These are phyloP conservation scores for Metschnikowia baotianmanensis DNA, from an alignment of 805 yeast species.

Conservation along the genomic window DNA sequence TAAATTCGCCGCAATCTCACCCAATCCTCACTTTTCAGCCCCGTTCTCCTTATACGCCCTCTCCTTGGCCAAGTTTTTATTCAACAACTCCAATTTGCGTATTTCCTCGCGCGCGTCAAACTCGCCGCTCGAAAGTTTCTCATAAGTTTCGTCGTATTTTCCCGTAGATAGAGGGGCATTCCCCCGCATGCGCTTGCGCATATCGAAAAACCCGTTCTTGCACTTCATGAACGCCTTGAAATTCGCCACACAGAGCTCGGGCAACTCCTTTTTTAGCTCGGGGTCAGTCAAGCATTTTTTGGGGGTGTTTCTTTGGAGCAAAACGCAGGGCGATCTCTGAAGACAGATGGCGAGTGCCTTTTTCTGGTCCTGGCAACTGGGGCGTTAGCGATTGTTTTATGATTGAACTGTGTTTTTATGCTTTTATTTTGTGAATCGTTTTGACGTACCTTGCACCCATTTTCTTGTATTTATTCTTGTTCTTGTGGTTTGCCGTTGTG, in stretches of 20 bases:
- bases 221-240: constrained; percentile 87
- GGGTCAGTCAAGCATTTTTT: constrained; percentile 84
- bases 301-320: constrained; percentile 86
- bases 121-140: constrained; percentile 73
- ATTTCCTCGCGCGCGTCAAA: constrained; percentile 82
- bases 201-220: constrained; percentile 85
- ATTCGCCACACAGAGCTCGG: constrained; percentile 84
- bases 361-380: constrained; percentile 89
- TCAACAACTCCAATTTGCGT: constrained; percentile 61
- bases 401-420: neutral
- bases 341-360: constrained; percentile 94
- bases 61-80: constrained; percentile 45
- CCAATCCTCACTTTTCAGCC: constrained; percentile 21
- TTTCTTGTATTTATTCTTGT: too few relatives aligned
- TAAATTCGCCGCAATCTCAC: too few relatives aligned
- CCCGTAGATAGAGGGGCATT: constrained; percentile 94
- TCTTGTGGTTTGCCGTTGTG: too few relatives aligned
- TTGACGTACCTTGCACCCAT: constrained; percentile 15
- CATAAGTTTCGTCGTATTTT: constrained; percentile 83
- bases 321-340: constrained; percentile 94
- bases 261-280: constrained; percentile 69
- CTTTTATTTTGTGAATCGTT: neutral
- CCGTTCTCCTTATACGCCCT: constrained; percentile 30
- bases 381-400: constrained; percentile 2
- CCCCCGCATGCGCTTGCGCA: constrained; percentile 88